phyloP scores from a whole-genome alignment of 768 basidiomycete species.

The Rhodotorula paludigena region DNA sequence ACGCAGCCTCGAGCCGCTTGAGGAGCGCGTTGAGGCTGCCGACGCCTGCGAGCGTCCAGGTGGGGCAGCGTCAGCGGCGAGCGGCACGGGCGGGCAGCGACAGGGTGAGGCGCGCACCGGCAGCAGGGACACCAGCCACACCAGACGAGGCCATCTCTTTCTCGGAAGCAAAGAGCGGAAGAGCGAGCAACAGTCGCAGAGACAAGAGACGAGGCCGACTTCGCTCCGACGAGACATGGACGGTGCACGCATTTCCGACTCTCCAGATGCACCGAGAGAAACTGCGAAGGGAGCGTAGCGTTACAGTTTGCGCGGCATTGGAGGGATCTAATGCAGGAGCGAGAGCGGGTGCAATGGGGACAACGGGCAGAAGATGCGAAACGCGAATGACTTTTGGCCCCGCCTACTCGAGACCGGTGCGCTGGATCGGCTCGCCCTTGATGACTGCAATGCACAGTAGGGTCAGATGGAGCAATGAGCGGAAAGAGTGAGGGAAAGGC shows the following conservation, averaged over 20 bases:
- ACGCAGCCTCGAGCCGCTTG: constrained; percentile 75
- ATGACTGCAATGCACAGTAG: constrained; percentile 1
- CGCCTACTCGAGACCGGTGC: constrained; percentile 4
- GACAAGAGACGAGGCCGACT: neutral
- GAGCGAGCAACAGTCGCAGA: neutral
- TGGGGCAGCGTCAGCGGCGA: neutral
- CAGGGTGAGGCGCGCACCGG: neutral
- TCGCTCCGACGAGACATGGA: neutral
- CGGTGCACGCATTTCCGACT: no score
- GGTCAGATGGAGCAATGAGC: neutral
- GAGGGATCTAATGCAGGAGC: no score
- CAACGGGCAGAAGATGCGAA: no score
- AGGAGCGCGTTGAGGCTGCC: constrained; percentile 27
- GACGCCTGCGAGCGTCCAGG: constrained; percentile 15
- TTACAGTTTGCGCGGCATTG: no score
- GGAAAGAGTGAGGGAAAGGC: no score
- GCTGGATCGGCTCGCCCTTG: constrained; percentile 24
- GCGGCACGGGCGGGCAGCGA: neutral
- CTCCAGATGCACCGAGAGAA: no score
- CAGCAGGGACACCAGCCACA: neutral
- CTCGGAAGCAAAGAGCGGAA: neutral
- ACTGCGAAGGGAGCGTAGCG: no score
- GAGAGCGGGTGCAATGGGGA: no score
- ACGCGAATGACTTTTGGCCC: neutral
- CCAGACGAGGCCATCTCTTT: neutral